Evolutionary conservation across 2,329 filamentous ascomycete species (phyloP).

Genomic region (Fusarium protoensiforme): DNA sequence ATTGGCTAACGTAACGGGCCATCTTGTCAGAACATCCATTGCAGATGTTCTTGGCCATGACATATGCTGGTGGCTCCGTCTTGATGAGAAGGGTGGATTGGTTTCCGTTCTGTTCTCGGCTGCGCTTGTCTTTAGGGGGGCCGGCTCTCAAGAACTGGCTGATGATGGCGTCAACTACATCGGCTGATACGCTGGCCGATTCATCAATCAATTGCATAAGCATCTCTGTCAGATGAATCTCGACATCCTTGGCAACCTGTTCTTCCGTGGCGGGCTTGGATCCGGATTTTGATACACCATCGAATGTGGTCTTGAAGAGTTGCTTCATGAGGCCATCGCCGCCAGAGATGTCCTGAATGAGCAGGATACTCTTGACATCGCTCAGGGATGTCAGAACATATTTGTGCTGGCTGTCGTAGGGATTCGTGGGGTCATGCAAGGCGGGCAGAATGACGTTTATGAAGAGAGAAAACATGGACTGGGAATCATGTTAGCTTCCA

Average conservation of each 20-base stretch:
- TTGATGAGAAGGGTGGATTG: conserved; percentile 88
- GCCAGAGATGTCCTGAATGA: conserved; percentile 88
- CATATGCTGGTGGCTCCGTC: conserved; percentile 90
- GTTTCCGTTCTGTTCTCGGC: conserved; percentile 75
- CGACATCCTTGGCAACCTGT: conserved; percentile 90
- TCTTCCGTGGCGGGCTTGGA: conserved; percentile 81
- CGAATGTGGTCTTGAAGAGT: conserved; percentile 90
- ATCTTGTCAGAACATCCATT: conserved; percentile 92
- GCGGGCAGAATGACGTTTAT: conserved; percentile 85
- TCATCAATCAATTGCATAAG: conserved; percentile 90
- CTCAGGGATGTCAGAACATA: conserved; percentile 90
- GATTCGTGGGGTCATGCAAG: conserved; percentile 85
- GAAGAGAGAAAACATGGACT: conserved; percentile 95
- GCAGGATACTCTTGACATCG: conserved; percentile 93
- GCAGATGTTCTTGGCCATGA: conserved; percentile 96
- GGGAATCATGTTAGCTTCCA: conserved; percentile 34
- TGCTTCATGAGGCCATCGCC: conserved; percentile 82
- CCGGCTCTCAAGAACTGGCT: conserved; percentile 94
- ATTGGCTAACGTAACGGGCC: conserved; percentile 92
- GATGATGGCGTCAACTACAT: conserved; percentile 91
- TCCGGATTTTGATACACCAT: conserved; percentile 80
- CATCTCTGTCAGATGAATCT: conserved; percentile 90
- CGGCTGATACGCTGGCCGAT: conserved; percentile 76
- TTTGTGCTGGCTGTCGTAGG: conserved; percentile 93
- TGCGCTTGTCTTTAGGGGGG: conserved; percentile 71